A percentile compares a stretch with the other conserved stretches of the same genome.
Evolutionary conservation across 192 early-diverging fungal genomes (phyloP).

Genomic region (Podila epigama): DNA sequence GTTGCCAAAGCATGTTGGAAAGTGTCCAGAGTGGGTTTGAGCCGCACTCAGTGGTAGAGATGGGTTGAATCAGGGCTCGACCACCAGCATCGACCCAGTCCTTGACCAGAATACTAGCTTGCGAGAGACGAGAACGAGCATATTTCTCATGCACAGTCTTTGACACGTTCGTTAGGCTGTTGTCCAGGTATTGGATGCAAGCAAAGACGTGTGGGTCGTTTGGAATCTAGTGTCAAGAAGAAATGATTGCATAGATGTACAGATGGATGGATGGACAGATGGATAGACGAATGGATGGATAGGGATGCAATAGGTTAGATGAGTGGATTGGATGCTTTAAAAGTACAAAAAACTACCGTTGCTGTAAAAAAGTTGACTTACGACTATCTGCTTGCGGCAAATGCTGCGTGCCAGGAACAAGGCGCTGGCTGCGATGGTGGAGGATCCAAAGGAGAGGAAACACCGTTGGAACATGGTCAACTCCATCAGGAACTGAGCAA

Average conservation of each 20-base stretch:
- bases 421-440: constrained; percentile 47
- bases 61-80: constrained; percentile 34
- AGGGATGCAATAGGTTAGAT: no score
- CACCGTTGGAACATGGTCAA: constrained; percentile 47
- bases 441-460: constrained; percentile 50
- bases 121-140: constrained; percentile 31
- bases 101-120: constrained; percentile 52
- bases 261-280: no score
- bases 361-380: no score
- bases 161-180: constrained; percentile 47
- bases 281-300: not conserved
- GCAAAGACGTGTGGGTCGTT: constrained; percentile 31
- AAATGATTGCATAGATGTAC: no score
- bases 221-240: constrained; percentile 17
- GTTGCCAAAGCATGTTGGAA: constrained; percentile 48
- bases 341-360: no score
- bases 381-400: constrained; percentile 29
- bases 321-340: no score
- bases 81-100: constrained; percentile 50
- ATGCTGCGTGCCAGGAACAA: constrained; percentile 46
- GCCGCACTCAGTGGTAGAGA: constrained; percentile 30
- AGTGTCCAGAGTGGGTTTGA: constrained; percentile 26
- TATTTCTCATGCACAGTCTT: constrained; percentile 50
- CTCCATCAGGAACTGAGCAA: constrained; percentile 52
- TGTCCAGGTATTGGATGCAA: constrained; percentile 41